These are phyloP conservation scores for Bretziella fagacearum DNA, from an alignment of 2,329 filamentous ascomycete species.

Conservation along the genomic window DNA sequence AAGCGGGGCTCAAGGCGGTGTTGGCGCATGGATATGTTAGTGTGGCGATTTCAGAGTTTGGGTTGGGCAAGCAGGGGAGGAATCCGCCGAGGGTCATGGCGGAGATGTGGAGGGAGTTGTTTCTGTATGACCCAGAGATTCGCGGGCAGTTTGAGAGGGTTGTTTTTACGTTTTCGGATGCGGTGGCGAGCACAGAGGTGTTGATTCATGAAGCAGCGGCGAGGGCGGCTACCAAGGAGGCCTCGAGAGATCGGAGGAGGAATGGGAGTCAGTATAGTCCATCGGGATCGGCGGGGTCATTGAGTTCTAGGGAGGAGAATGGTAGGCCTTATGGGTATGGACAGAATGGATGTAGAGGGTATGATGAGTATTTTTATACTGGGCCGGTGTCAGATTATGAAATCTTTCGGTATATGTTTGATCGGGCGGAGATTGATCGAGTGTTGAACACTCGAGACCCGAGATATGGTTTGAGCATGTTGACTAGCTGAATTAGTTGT, in stretches of 20 bases:
- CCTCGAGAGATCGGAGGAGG: constrained; percentile 24
- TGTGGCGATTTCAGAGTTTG: constrained; percentile 47
- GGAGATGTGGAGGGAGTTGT: constrained; percentile 47
- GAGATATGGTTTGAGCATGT: constrained; percentile 36
- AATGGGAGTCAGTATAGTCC: constrained; percentile 18
- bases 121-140: constrained; percentile 45
- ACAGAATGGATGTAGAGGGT: constrained; percentile 14
- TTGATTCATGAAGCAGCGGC: constrained; percentile 30
- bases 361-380: not conserved
- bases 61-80: constrained; percentile 43
- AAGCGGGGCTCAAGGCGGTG: constrained; percentile 52
- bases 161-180: constrained; percentile 47
- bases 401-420: constrained; percentile 38
- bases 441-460: constrained; percentile 36
- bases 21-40: constrained; percentile 39
- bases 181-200: constrained; percentile 33
- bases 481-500: constrained; percentile 19
- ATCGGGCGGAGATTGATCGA: constrained; percentile 30
- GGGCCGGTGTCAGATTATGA: constrained; percentile 28
- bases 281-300: not conserved
- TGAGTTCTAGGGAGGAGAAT: not conserved
- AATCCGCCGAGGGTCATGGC: constrained; percentile 50
- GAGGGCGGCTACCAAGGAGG: constrained; percentile 26
- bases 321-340: constrained; percentile 18
- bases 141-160: constrained; percentile 44